phyloP scores from a whole-genome alignment of 1,139 yeast species.

The Pichia sp. region DNA sequence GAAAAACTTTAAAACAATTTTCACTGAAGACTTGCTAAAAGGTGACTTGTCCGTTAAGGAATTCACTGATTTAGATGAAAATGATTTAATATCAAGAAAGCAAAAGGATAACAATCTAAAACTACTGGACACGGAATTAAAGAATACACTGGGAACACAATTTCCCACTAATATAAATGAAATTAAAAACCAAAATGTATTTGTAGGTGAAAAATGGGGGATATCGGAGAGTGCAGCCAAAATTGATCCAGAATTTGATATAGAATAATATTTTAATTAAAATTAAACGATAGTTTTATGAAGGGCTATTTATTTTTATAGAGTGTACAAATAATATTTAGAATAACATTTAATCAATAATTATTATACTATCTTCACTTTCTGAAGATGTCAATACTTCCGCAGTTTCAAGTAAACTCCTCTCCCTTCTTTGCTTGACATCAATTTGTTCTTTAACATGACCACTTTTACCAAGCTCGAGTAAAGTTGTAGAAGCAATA shows the following conservation, averaged over 20 bases:
- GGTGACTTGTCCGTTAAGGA: slow-evolving; percentile 21
- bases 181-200: slow-evolving; percentile 30
- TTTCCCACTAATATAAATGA: slow-evolving; percentile 31
- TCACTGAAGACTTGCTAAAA: slow-evolving; percentile 23
- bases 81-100: slow-evolving; percentile 27
- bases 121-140: slow-evolving; percentile 27
- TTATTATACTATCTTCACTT: slow-evolving; percentile 2
- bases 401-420: slow-evolving; percentile 1
- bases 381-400: slow-evolving; percentile 3
- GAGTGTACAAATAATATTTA: background rate
- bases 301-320: too few species aligned
- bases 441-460: slow-evolving; percentile 8
- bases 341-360: slow-evolving; percentile 3
- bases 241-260: slow-evolving; percentile 35
- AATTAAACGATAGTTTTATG: too few species aligned
- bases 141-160: slow-evolving; percentile 25
- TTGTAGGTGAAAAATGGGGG: slow-evolving; percentile 43
- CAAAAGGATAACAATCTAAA: slow-evolving; percentile 25
- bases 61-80: slow-evolving; percentile 18
- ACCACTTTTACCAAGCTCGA: slow-evolving; percentile 16
- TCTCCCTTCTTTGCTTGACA: slow-evolving; percentile 4
- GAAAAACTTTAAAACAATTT: slow-evolving; percentile 26
- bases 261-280: too few species aligned
- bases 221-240: slow-evolving; percentile 42
- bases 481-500: background rate